Evolutionary conservation across 2,329 filamentous ascomycete genomes (phyloP).

Genomic region (Penicillium sp.): DNA sequence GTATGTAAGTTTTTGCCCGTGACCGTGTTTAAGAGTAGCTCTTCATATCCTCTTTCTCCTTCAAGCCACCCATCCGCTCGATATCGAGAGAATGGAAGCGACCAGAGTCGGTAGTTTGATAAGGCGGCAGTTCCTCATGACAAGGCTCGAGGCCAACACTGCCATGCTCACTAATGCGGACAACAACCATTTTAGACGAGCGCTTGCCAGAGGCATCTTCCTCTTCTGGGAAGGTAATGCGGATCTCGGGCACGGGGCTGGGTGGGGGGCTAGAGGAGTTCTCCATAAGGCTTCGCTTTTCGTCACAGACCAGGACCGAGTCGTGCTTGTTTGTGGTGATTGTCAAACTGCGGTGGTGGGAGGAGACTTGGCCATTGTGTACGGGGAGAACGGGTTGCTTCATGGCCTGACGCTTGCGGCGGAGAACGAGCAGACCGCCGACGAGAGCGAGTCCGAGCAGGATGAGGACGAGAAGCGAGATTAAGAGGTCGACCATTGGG

Average conservation of each 20-base stretch:
- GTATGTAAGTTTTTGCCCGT: no score
- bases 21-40: slow-evolving; percentile 37
- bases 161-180: slow-evolving; percentile 84
- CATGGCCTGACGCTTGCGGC: slow-evolving; percentile 64
- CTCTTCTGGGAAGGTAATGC: slow-evolving; percentile 97
- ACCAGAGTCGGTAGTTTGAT: slow-evolving; percentile 77
- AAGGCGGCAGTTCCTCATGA: slow-evolving; percentile 79
- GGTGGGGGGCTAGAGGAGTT: slow-evolving; percentile 76
- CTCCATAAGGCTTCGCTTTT: slow-evolving; percentile 77
- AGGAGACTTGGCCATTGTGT: slow-evolving; percentile 65
- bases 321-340: slow-evolving; percentile 66
- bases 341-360: slow-evolving; percentile 62
- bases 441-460: slow-evolving; percentile 72
- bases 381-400: slow-evolving; percentile 61
- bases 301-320: slow-evolving; percentile 74
- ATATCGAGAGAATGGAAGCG: slow-evolving; percentile 94
- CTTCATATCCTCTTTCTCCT: slow-evolving; percentile 72
- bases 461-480: slow-evolving; percentile 77
- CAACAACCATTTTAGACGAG: slow-evolving; percentile 86
- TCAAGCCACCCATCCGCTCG: slow-evolving; percentile 89
- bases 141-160: slow-evolving; percentile 87
- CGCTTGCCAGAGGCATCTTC: slow-evolving; percentile 76
- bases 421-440: slow-evolving; percentile 72
- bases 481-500: slow-evolving; percentile 75
- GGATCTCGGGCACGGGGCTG: slow-evolving; percentile 91